Percentiles rank a stretch among this genome's conserved stretches.
These are phyloP conservation scores for Leccinum pellstonianum DNA, from an alignment of 768 basidiomycete species.

Conservation along the genomic window DNA sequence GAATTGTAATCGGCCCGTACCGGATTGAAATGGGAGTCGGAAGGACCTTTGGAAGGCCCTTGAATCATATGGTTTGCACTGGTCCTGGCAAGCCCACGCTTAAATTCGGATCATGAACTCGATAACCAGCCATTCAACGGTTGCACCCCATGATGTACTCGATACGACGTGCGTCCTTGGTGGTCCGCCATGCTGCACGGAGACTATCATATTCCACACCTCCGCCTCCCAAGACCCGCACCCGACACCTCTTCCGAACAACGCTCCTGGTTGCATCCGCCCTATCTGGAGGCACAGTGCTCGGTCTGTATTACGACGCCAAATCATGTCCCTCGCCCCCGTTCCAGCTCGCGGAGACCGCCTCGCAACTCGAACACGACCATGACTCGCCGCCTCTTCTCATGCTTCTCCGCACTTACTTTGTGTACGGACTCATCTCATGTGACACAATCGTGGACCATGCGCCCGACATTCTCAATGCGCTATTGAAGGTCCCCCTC, in stretches of 20 bases:
- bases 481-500: slow-evolving; percentile 48
- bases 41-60: slow-evolving; percentile 11
- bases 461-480: slow-evolving; percentile 62
- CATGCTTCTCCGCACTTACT: slow-evolving; percentile 65
- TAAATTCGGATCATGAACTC: neutral
- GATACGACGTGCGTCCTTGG: slow-evolving; percentile 10
- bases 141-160: slow-evolving; percentile 8
- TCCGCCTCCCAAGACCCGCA: slow-evolving; percentile 2
- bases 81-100: neutral
- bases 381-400: slow-evolving; percentile 27
- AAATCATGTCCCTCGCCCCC: slow-evolving; percentile 25
- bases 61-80: neutral
- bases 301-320: slow-evolving; percentile 28
- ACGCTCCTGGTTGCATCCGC: slow-evolving; percentile 18
- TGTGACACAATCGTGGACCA: slow-evolving; percentile 73
- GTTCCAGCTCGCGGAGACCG: slow-evolving; percentile 9
- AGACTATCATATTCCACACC: slow-evolving; percentile 11
- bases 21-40: slow-evolving; percentile 2
- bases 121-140: neutral
- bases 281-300: slow-evolving; percentile 17
- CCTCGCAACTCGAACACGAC: neutral
- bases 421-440: slow-evolving; percentile 81
- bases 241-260: slow-evolving; percentile 10
- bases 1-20: neutral
- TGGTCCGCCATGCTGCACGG: neutral